Evolutionary conservation across 768 basidiomycete species (phyloP).

Genomic region (Pleurotus citrinopileatus): DNA sequence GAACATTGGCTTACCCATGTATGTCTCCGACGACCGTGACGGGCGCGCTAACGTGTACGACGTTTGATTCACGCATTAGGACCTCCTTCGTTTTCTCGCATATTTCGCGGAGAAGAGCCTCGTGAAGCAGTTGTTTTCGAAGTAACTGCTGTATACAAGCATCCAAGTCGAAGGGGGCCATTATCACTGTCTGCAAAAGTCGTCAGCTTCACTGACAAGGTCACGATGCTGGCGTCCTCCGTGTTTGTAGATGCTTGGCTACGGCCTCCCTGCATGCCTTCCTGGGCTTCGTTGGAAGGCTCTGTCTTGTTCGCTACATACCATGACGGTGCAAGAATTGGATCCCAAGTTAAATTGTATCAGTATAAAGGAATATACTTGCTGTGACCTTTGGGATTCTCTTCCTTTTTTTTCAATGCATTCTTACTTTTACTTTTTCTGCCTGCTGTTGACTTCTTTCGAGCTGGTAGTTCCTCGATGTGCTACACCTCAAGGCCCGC

Average conservation of each 20-base stretch:
- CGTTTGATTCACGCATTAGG: slow-evolving; percentile 97
- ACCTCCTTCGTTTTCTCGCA: slow-evolving; percentile 99
- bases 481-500: slow-evolving; percentile 5
- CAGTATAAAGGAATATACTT: no score
- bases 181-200: slow-evolving; percentile 18
- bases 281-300: slow-evolving; percentile 8
- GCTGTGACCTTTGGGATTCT: background rate
- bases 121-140: slow-evolving; percentile 90
- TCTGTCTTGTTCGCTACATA: background rate
- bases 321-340: no score
- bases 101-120: slow-evolving; percentile 94
- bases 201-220: background rate
- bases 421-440: no score
- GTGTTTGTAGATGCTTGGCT: slow-evolving; percentile 35
- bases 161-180: slow-evolving; percentile 91
- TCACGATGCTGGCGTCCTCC: background rate
- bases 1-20: slow-evolving; percentile 75
- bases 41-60: slow-evolving; percentile 94
- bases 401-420: no score
- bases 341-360: no score
- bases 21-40: slow-evolving; percentile 99
- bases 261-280: slow-evolving; percentile 15
- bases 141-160: slow-evolving; percentile 91
- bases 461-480: no score
- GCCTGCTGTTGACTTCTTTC: no score